Percentiles rank a stretch among this genome's conserved stretches.
Evolutionary conservation across 257 asterid species (phyloP).

Genomic region (Salvia miltiorrhiza): DNA sequence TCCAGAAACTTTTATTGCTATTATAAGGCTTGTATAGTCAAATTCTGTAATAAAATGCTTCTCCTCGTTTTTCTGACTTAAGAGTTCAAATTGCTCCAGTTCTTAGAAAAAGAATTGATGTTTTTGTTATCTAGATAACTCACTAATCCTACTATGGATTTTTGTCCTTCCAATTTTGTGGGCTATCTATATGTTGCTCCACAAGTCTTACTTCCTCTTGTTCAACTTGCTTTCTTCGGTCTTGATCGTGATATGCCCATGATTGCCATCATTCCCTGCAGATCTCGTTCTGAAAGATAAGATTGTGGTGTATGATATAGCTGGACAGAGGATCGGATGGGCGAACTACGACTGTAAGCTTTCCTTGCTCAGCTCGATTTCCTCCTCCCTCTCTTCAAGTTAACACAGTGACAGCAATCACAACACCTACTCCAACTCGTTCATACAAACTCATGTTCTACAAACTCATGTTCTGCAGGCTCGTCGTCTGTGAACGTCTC

Average conservation of each 20-base stretch:
- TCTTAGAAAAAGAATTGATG: too few species aligned
- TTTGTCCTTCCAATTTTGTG: background rate
- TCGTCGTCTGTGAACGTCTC: conserved; percentile 74
- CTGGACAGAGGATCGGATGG: conserved; percentile 85
- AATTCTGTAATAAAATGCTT: background rate
- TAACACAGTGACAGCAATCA: too few species aligned
- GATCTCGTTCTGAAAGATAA: conserved; percentile 91
- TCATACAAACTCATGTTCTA: background rate
- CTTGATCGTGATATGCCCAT: background rate
- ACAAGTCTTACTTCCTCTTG: background rate
- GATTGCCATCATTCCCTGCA: conserved; percentile 24
- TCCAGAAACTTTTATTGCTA: background rate
- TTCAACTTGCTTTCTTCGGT: background rate
- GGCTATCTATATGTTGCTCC: background rate
- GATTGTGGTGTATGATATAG: conserved; percentile 85
- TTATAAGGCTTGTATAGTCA: background rate
- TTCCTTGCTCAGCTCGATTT: background rate
- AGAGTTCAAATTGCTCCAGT: too few species aligned
- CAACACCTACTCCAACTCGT: too few species aligned
- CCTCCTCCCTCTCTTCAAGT: background rate
- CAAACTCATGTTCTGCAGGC: conserved; percentile 41
- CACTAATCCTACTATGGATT: too few species aligned
- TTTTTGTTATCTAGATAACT: too few species aligned
- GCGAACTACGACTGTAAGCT: conserved; percentile 83
- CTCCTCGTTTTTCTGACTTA: background rate